phyloP scores from a whole-genome alignment of 2,329 filamentous ascomycete genomes.

The Cercospora sesami region DNA sequence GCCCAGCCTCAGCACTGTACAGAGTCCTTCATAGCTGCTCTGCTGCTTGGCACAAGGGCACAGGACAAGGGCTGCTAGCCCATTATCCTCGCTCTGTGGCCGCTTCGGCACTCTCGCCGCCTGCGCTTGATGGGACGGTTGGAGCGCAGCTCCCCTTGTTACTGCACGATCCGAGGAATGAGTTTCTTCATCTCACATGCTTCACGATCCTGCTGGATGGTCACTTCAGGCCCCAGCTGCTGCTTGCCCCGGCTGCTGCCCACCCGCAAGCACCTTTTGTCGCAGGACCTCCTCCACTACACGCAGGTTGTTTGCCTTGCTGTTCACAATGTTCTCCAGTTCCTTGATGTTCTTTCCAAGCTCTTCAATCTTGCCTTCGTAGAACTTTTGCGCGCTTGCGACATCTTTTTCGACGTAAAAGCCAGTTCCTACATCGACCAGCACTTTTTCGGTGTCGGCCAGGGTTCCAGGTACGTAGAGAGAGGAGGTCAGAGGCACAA shows the following conservation, averaged over 20 bases:
- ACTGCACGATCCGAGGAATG: not conserved
- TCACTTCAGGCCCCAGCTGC: slow-evolving; percentile 11
- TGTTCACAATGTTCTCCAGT: slow-evolving; percentile 66
- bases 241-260: slow-evolving; percentile 26
- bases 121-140: not conserved
- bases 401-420: slow-evolving; percentile 87
- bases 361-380: slow-evolving; percentile 66
- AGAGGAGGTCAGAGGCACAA: slow-evolving; percentile 93
- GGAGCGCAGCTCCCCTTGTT: not conserved
- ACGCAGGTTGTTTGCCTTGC: slow-evolving; percentile 80
- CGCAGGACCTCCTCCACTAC: slow-evolving; percentile 81
- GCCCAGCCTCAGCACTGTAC: not conserved
- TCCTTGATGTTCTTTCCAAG: slow-evolving; percentile 65
- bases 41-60: not conserved
- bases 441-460: slow-evolving; percentile 70
- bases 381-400: slow-evolving; percentile 65
- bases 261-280: slow-evolving; percentile 38
- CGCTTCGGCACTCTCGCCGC: not conserved
- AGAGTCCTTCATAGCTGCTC: not conserved
- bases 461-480: slow-evolving; percentile 88
- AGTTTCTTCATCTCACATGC: not conserved
- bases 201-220: not conserved
- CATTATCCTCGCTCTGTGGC: not conserved
- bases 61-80: not conserved
- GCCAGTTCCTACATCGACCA: slow-evolving; percentile 91